These are phyloP conservation scores for Phytophthora citrophthora DNA, from an alignment of 352 stramenopile species.

Conservation along the genomic window DNA sequence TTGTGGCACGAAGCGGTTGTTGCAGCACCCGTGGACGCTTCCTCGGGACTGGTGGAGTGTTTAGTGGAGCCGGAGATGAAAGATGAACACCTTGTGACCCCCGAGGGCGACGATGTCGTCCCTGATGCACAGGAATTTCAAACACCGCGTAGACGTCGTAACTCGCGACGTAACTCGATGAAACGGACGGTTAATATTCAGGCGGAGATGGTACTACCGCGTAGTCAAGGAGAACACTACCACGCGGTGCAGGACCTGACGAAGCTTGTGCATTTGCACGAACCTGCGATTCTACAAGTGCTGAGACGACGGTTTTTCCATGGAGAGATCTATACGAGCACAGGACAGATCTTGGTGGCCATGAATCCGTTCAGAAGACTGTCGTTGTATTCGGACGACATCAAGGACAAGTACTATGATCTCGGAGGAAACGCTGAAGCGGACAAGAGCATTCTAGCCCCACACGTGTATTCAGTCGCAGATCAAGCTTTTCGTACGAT, in stretches of 20 bases:
- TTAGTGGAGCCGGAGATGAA: conserved; percentile 52
- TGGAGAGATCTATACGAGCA: conserved; percentile 91
- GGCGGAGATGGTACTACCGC: conserved; percentile 56
- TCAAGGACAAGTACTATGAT: conserved; percentile 77
- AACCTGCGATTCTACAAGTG: conserved; percentile 91
- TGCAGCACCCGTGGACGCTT: conserved; percentile 42
- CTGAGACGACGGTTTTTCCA: conserved; percentile 82
- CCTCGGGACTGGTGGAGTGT: conserved; percentile 58
- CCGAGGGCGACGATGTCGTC: conserved; percentile 29
- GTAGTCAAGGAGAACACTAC: conserved; percentile 64
- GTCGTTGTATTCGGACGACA: conserved; percentile 69
- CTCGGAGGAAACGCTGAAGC: conserved; percentile 58
- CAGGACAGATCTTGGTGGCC: conserved; percentile 84
- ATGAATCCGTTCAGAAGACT: conserved; percentile 86
- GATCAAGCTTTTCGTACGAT: conserved; percentile 90
- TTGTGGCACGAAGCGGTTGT: conserved; percentile 84
- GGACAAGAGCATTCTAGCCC: conserved; percentile 61
- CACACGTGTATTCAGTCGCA: conserved; percentile 87
- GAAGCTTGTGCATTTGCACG: conserved; percentile 91
- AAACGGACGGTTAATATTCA: conserved; percentile 44
- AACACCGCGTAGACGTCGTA: conserved; percentile 45
- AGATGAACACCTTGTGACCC: conserved; percentile 41
- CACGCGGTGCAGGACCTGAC: conserved; percentile 88
- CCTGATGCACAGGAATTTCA: conserved; percentile 48
- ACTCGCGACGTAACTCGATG: conserved; percentile 56